A percentile compares a stretch with the other conserved stretches of the same genome.
These are phyloP conservation scores for Sporothrix globosa DNA, from an alignment of 2,329 filamentous ascomycete genomes.

Conservation along the genomic window DNA sequence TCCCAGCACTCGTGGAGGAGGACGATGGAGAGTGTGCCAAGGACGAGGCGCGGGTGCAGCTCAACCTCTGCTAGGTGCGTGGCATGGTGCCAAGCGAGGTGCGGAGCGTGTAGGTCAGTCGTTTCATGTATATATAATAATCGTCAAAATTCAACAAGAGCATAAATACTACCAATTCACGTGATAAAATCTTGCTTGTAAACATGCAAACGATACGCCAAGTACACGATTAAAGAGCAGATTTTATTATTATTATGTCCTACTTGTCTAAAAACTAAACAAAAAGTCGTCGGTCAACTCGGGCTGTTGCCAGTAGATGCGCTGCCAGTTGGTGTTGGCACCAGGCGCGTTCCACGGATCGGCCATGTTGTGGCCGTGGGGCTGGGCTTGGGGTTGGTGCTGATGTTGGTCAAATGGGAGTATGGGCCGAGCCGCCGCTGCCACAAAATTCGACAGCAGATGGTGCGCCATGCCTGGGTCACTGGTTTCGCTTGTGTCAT, in stretches of 20 bases:
- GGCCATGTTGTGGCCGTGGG: not conserved
- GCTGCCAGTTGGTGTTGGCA: slow-evolving; percentile 18
- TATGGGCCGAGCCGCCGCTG: not conserved
- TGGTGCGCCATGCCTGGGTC: slow-evolving; percentile 18
- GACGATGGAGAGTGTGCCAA: slow-evolving; percentile 16
- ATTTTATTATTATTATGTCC: too few relatives aligned
- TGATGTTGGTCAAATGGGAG: not conserved
- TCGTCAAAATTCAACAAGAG: too few relatives aligned
- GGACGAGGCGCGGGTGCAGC: slow-evolving; percentile 18
- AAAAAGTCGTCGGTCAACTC: slow-evolving; percentile 36
- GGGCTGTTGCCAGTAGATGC: slow-evolving; percentile 30
- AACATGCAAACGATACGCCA: not conserved
- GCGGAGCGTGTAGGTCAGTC: too few relatives aligned
- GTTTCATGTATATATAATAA: too few relatives aligned
- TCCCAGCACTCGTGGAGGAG: slow-evolving; percentile 24
- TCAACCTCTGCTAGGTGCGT: not conserved
- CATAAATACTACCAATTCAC: too few relatives aligned
- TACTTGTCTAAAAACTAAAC: slow-evolving; percentile 22
- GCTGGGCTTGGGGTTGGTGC: not conserved
- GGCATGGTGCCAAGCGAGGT: not conserved
- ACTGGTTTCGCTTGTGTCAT: slow-evolving; percentile 44
- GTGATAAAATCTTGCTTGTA: too few relatives aligned
- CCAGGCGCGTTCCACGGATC: slow-evolving; percentile 5
- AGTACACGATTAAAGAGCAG: too few relatives aligned
- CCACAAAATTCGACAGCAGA: not conserved